Percentiles rank a stretch among this genome's conserved stretches.
Conservation (phyloP, 768 basidiomycete genomes). For the Gloeophyllum trabeum region DNA sequence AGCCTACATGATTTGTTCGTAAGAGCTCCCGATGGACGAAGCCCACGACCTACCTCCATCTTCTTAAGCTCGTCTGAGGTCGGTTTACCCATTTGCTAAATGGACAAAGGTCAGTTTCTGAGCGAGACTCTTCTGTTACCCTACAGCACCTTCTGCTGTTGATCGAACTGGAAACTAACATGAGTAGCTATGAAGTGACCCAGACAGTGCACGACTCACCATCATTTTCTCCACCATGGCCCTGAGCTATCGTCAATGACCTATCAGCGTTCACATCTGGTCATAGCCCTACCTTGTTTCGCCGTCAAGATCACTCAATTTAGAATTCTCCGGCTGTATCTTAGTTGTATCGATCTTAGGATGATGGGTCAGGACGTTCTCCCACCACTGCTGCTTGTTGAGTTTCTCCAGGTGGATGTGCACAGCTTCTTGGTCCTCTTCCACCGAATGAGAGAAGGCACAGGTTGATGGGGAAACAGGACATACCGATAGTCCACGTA, state of each 20-base stretch:
- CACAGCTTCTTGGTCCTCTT: conserved; percentile 71
- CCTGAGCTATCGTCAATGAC: conserved; percentile 23
- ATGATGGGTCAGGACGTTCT: conserved; percentile 88
- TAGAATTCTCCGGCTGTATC: conserved; percentile 92
- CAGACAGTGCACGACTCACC: conserved; percentile 41
- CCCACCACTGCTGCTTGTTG: conserved; percentile 93
- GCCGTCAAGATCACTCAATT: conserved; percentile 90
- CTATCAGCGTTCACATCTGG: background rate
- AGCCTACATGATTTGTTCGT: conserved; percentile 32
- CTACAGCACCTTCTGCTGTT: conserved; percentile 53
- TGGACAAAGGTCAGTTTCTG: conserved; percentile 7
- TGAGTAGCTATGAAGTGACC: background rate
- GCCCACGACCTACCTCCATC: conserved; percentile 48
- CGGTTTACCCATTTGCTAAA: conserved; percentile 88
- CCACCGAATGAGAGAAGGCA: background rate
- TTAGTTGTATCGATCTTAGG: conserved; percentile 96
- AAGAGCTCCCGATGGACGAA: background rate
- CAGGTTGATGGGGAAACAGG: conserved; percentile 7
- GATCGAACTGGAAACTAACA: conserved; percentile 45
- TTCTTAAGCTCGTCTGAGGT: conserved; percentile 93
- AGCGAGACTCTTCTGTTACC: too few species aligned
- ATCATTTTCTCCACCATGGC: conserved; percentile 99
- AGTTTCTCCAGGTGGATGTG: conserved; percentile 78
- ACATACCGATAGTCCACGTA: conserved; percentile 86
- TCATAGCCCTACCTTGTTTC: conserved; percentile 69